These are phyloP conservation scores for Fomitiporia mediterranea DNA, from an alignment of 1,284 basidiomycete species.

Conservation along the genomic window DNA sequence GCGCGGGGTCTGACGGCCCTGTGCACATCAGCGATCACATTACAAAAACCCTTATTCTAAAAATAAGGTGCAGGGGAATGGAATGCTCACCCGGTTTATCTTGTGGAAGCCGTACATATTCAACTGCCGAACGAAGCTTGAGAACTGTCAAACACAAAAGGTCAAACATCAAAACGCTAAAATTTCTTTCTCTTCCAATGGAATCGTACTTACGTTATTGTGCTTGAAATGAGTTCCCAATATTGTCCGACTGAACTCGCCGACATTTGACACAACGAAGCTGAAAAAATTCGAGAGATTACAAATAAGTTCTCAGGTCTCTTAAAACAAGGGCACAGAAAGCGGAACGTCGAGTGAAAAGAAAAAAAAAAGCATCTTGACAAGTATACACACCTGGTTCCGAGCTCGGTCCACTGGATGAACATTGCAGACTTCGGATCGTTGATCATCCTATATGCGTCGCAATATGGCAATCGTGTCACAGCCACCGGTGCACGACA, in stretches of 20 bases:
- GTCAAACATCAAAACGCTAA: constrained; percentile 19
- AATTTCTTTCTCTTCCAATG: not conserved
- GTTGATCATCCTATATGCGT: constrained; percentile 63
- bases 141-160: constrained; percentile 52
- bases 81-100: constrained; percentile 61
- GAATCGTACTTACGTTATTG: constrained; percentile 55
- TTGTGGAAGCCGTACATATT: constrained; percentile 91
- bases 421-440: constrained; percentile 73
- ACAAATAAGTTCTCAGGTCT: not conserved
- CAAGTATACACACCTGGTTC: constrained; percentile 47
- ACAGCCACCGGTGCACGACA: too few species aligned
- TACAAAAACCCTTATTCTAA: constrained; percentile 10
- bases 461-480: too few species aligned
- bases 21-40: constrained; percentile 10
- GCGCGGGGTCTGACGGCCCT: constrained; percentile 61
- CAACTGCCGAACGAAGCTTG: constrained; percentile 83
- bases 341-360: not conserved
- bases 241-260: constrained; percentile 77
- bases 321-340: not conserved
- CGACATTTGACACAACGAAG: constrained; percentile 77
- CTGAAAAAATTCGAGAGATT: constrained; percentile 29
- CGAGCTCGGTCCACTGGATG: constrained; percentile 74
- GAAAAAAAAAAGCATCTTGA: constrained; percentile 11
- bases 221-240: constrained; percentile 80
- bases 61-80: not conserved